Evolutionary conservation across 495 filamentous ascomycete species (phyloP), one percentile per base, ranked within the genome.

Genomic region (Cryomyces minteri): DNA sequence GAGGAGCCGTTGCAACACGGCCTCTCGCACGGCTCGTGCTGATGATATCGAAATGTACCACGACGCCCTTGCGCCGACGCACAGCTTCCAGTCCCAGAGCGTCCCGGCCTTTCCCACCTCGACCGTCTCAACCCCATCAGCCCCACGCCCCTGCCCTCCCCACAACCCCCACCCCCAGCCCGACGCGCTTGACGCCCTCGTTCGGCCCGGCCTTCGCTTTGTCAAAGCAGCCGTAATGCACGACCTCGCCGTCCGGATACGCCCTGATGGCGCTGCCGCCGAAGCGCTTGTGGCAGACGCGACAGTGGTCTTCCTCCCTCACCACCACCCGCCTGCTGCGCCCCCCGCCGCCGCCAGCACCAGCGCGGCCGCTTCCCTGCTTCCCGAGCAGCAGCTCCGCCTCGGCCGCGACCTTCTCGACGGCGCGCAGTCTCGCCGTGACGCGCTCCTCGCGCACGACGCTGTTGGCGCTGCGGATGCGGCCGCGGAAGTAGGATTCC

Each of bases 281-380:
- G 50, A 98, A 71, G 46, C 90, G 65, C 65, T 94, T 95, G 59
- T 93, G 79, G 58, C 90, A 98, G 34, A 90, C 81, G 8, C 81
- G 77, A 59, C 90, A 98, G 25, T 90, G 79, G 47, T 83, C 70
- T 51, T 95, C 87, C 53, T 98, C 88, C 2, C 67, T 69, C 47
- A 98, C 74, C 6, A 85, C 73, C 31, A 93, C 85, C 49, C 79
- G 67, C 46, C 82, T 67, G 54, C 81, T 85, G 50, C 78, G 65
- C 4, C 72, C 74, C 11, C 67, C 70, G 29, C 66, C 65, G 0
- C 74, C 76, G 6, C 65, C 67, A 44, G 12, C 39, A 9, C 31
- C 11, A 8, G 4, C 11, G 7, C 62, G 58, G 12, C 61, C 62
- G 0, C 70, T 75, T 51, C 82, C 82, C 29, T 69, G 71, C 18